Percentiles rank a stretch among this genome's conserved stretches.
Conservation (phyloP, 2,329 filamentous ascomycete species). For the Pseudopithomyces maydicus region DNA sequence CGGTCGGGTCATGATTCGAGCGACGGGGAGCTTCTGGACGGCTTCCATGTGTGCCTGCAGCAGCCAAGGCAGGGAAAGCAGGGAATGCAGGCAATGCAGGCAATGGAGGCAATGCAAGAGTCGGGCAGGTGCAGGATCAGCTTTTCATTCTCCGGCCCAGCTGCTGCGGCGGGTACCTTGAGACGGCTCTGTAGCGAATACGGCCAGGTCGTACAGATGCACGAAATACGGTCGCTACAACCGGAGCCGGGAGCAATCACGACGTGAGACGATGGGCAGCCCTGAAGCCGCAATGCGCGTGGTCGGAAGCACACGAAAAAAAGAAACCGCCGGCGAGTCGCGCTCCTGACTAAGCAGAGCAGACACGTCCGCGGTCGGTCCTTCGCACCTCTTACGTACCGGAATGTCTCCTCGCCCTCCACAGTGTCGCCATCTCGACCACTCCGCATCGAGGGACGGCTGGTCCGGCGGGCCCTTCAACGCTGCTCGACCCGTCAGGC, state of each 20-base stretch:
- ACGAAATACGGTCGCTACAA: background rate
- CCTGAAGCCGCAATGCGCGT: background rate
- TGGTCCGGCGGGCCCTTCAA: background rate
- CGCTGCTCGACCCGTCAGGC: background rate
- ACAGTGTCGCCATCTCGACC: background rate
- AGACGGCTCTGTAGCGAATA: background rate
- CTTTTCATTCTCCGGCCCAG: slow-evolving; percentile 20
- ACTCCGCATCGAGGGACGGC: background rate
- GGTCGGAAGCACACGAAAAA: slow-evolving; percentile 14
- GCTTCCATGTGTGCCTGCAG: slow-evolving; percentile 24
- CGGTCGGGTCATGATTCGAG: slow-evolving; percentile 29
- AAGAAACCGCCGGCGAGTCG: slow-evolving; percentile 11
- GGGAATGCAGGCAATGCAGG: slow-evolving; percentile 6
- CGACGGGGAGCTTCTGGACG: slow-evolving; percentile 23
- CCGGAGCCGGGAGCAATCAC: slow-evolving; percentile 4
- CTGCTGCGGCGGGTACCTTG: slow-evolving; percentile 4
- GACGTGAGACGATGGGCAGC: background rate
- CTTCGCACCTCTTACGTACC: too few relatives aligned
- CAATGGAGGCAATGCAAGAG: slow-evolving; percentile 14
- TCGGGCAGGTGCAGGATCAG: slow-evolving; percentile 23
- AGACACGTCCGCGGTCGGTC: background rate
- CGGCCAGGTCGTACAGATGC: slow-evolving; percentile 19
- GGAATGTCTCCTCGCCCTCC: background rate
- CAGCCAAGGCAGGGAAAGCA: too few relatives aligned
- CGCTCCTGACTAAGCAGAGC: slow-evolving; percentile 5